Evolutionary conservation across 2,329 filamentous ascomycete genomes (phyloP).

Genomic region (Penicillium sp.): DNA sequence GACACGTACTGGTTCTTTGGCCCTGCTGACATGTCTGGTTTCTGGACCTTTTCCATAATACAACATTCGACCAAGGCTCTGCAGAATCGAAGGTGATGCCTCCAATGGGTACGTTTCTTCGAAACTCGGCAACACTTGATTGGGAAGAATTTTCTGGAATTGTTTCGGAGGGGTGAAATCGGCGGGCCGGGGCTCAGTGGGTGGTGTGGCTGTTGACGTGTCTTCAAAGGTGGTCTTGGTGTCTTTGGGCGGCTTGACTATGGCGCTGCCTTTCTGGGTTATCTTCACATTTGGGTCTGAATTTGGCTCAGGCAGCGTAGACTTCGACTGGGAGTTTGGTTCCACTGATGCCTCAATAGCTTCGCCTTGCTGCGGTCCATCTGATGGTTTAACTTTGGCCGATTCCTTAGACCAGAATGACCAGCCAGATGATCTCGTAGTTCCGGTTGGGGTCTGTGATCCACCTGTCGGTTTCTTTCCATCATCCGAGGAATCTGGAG

Average conservation of each 20-base stretch:
- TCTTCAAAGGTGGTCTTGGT: slow-evolving; percentile 21
- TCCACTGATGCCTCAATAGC: slow-evolving; percentile 24
- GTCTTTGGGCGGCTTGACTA: slow-evolving; percentile 28
- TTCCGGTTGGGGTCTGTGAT: slow-evolving; percentile 24
- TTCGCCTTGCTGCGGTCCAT: slow-evolving; percentile 26
- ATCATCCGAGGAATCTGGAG: slow-evolving; percentile 18
- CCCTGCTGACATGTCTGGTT: slow-evolving; percentile 67
- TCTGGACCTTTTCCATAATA: slow-evolving; percentile 54
- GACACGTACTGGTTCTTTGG: slow-evolving; percentile 66
- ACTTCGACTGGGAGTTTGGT: slow-evolving; percentile 19
- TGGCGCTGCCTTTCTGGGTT: slow-evolving; percentile 30
- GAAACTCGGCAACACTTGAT: slow-evolving; percentile 49
- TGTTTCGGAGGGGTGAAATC: slow-evolving; percentile 37
- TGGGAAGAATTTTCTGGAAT: slow-evolving; percentile 39
- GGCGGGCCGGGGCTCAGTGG: slow-evolving; percentile 24
- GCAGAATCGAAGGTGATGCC: slow-evolving; percentile 61
- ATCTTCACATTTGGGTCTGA: slow-evolving; percentile 26
- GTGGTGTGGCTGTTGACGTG: slow-evolving; percentile 14
- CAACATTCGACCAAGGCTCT: slow-evolving; percentile 47
- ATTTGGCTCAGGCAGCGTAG: slow-evolving; percentile 18
- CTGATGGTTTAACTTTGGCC: slow-evolving; percentile 26
- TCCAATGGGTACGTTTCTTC: slow-evolving; percentile 45
- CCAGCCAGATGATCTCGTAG: slow-evolving; percentile 37
- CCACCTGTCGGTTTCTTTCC: slow-evolving; percentile 23
- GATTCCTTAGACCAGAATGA: slow-evolving; percentile 42